A percentile compares a stretch with the other conserved stretches of the same genome.
Conservation (phyloP, 371 early-diverging fungal genomes). For the Sporodiniella umbellata region DNA sequence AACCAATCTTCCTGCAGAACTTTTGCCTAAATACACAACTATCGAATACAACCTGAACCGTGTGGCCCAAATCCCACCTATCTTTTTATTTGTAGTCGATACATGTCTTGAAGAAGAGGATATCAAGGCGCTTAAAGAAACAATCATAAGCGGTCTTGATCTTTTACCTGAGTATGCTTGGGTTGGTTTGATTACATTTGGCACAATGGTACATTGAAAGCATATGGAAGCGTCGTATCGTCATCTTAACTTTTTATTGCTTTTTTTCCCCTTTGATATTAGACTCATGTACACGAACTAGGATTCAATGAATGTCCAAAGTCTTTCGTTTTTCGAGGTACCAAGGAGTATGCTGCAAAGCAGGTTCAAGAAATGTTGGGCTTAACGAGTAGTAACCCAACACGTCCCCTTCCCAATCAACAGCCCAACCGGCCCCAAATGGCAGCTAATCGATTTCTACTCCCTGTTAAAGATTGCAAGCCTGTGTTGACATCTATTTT, state of each 20-base stretch:
- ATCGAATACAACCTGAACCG: conserved; percentile 94
- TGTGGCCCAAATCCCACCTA: conserved; percentile 84
- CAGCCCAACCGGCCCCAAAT: conserved; percentile 56
- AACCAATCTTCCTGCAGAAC: conserved; percentile 96
- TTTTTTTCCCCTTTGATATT: not conserved
- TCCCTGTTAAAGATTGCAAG: conserved; percentile 92
- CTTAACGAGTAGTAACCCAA: conserved; percentile 49
- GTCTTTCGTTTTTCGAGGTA: conserved; percentile 97
- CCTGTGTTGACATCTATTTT: conserved; percentile 92
- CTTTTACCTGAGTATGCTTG: conserved; percentile 92
- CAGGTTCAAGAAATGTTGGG: conserved; percentile 97
- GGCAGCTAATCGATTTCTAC: conserved; percentile 77
- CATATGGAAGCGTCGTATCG: not conserved
- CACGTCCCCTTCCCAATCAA: conserved; percentile 46
- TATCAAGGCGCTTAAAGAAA: conserved; percentile 93
- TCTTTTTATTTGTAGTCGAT: conserved; percentile 98
- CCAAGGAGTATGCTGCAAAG: conserved; percentile 93
- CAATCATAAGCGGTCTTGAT: conserved; percentile 87
- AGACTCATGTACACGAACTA: conserved; percentile 93
- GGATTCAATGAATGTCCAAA: conserved; percentile 95
- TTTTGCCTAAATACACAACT: conserved; percentile 93
- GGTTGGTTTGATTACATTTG: conserved; percentile 97
- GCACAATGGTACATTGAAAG: conserved; percentile 87
- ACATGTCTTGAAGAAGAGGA: conserved; percentile 97
- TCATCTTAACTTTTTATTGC: not conserved